phyloP scores from a whole-genome alignment of 2,329 filamentous ascomycete genomes.

The Elsinoe ampelina region DNA sequence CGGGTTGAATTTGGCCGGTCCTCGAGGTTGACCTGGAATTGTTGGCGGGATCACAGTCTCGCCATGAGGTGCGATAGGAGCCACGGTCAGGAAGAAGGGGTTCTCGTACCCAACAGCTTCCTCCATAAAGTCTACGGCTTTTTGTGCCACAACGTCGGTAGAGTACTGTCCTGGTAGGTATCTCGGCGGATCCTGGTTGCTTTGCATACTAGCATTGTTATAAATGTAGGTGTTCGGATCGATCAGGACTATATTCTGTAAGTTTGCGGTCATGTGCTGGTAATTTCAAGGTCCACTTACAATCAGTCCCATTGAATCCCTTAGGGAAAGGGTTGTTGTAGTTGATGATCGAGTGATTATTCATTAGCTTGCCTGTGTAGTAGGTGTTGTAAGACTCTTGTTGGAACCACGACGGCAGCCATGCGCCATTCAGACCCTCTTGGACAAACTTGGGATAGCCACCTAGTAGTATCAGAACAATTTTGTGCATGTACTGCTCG shows the following conservation, averaged over 20 bases:
- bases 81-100: slow-evolving; percentile 26
- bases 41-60: slow-evolving; percentile 16
- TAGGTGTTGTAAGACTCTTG: slow-evolving; percentile 60
- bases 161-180: slow-evolving; percentile 48
- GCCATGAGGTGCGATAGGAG: slow-evolving; percentile 25
- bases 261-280: not conserved
- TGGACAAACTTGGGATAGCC: slow-evolving; percentile 57
- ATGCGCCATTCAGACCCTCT: slow-evolving; percentile 57
- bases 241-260: slow-evolving; percentile 34
- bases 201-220: slow-evolving; percentile 52
- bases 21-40: slow-evolving; percentile 10
- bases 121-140: slow-evolving; percentile 49
- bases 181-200: slow-evolving; percentile 47
- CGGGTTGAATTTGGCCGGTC: slow-evolving; percentile 16
- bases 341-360: slow-evolving; percentile 51
- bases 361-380: slow-evolving; percentile 62
- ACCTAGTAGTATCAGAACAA: slow-evolving; percentile 23
- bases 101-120: slow-evolving; percentile 17
- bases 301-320: slow-evolving; percentile 44
- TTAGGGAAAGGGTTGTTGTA: slow-evolving; percentile 50
- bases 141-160: slow-evolving; percentile 51
- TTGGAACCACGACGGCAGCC: slow-evolving; percentile 61
- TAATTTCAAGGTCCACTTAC: slow-evolving; percentile 12
- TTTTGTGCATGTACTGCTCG: slow-evolving; percentile 16
- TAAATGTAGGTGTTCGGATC: slow-evolving; percentile 62